Evolutionary conservation across 805 yeast genomes (phyloP), one percentile per base, ranked within the genome.

Genomic region (Groenewaldozyma tartarivorans): DNA sequence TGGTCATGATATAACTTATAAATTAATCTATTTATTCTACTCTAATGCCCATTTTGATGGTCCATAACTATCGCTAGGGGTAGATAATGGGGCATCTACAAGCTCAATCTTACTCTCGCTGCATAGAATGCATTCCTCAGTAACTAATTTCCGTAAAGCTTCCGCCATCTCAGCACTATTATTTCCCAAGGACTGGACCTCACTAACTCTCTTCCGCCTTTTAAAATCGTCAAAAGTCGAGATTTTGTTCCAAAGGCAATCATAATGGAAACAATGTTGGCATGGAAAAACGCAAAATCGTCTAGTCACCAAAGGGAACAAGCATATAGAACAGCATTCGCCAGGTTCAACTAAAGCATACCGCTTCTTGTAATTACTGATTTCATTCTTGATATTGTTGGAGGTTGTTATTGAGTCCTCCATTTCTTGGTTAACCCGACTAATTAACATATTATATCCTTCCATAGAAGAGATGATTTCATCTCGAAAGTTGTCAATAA

Each of bases 211-310:
- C 53, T 74, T 77, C 55, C 79, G 79, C 39, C 79, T 68, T 31
- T 75, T 69, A 55, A 79, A 79, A 49, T 85, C 86, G 34, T 77
- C 77, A 22, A 81, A 77, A 27, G 67, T 66, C 39, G 80, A 55
- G 26, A 81, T 74, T 30, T 64, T 64, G 42, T 74, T 71, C 4
- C 81, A 73, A n/a, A 86, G 59, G 63, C 98, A 92, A 56, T 87
- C 95, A 39, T 78, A 79, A 56, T 92, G 97, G 62, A 84, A 82
- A 4, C 84, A 75, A 57, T 92, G 98, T 42, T 74, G 81, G 56
- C 98, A 92, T 0, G 96, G 96, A 55, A 85, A 92, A 4, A 79
- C 75, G 40, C 79, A 71, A 50, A 87, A 87, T 54, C 77, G 81
- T 43, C 86, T 72, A 3, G 79, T 73, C 2, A 85, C 71, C 35